Evolutionary conservation across 2,329 filamentous ascomycete genomes (phyloP).

Genomic region (Stachybotrys chlorohalonatus): DNA sequence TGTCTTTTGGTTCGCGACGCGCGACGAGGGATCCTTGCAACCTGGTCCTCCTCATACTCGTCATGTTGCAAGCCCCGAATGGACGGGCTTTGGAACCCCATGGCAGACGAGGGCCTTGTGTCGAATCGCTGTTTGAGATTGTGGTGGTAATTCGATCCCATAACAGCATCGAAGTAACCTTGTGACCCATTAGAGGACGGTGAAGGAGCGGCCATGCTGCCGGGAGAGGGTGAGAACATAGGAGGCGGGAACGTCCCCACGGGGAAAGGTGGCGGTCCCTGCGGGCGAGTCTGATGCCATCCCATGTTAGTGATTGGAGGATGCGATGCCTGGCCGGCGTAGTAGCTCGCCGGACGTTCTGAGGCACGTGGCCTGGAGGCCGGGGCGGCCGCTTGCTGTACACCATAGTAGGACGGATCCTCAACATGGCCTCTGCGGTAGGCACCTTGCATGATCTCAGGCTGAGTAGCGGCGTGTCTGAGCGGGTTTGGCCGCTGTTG

Average conservation of each 20-base stretch:
- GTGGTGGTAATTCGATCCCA: conserved; percentile 15
- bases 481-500: conserved; percentile 18
- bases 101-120: conserved; percentile 26
- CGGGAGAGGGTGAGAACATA: conserved; percentile 8
- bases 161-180: conserved; percentile 20
- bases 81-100: conserved; percentile 25
- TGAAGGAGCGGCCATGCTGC: conserved; percentile 12
- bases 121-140: conserved; percentile 25
- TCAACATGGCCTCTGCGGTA: conserved; percentile 22
- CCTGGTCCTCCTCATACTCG: conserved; percentile 31
- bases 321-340: conserved; percentile 18
- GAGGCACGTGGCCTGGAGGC: conserved; percentile 21
- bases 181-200: conserved; percentile 18
- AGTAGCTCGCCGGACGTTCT: conserved; percentile 25
- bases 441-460: conserved; percentile 19
- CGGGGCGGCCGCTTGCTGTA: conserved; percentile 22
- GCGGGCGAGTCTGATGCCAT: conserved; percentile 17
- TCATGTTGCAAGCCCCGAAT: conserved; percentile 24
- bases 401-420: conserved; percentile 24
- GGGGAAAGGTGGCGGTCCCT: conserved; percentile 10
- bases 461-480: conserved; percentile 22
- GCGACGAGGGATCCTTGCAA: conserved; percentile 26
- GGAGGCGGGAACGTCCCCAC: conserved; percentile 23
- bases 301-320: conserved; percentile 15
- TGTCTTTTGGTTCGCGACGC: conserved; percentile 32